These are phyloP conservation scores for Trichoderma erinaceum DNA, from an alignment of 495 filamentous ascomycete species.

Conservation along the genomic window DNA sequence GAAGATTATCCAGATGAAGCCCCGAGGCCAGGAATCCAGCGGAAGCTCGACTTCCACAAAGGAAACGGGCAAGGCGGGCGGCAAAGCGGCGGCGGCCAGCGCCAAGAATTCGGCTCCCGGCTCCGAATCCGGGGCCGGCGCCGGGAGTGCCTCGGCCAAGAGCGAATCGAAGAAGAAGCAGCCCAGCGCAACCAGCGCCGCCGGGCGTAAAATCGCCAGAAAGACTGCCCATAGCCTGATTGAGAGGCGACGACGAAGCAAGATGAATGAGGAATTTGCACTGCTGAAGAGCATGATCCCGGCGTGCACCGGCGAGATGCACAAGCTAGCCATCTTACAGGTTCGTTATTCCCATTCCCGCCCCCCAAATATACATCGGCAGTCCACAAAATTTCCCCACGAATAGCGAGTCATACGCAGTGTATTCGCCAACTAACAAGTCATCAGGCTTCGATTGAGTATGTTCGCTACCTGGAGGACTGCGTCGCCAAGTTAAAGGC, in stretches of 20 bases:
- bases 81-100: not conserved
- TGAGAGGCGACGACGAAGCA: conserved; percentile 81
- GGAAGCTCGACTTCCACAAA: not conserved
- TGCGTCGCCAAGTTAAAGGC: conserved; percentile 79
- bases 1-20: conserved; percentile 98
- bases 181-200: conserved; percentile 63
- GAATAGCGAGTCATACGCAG: too few relatives aligned
- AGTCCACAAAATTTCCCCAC: conserved; percentile 3
- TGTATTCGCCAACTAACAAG: not conserved
- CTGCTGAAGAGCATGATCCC: conserved; percentile 94
- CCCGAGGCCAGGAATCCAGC: not conserved
- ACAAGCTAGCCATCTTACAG: conserved; percentile 94
- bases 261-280: conserved; percentile 99
- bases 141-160: conserved; percentile 20
- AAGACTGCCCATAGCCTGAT: conserved; percentile 97
- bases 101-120: conserved; percentile 11
- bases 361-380: not conserved
- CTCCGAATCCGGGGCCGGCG: conserved; percentile 17
- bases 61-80: not conserved
- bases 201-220: conserved; percentile 84
- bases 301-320: conserved; percentile 90
- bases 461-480: conserved; percentile 87
- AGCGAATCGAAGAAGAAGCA: conserved; percentile 59
- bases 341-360: conserved; percentile 40
- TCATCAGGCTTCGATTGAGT: conserved; percentile 84